Base-by-base conservation (phyloP, 1,139 yeast species). In the Kodamaea plutei region DNA sequence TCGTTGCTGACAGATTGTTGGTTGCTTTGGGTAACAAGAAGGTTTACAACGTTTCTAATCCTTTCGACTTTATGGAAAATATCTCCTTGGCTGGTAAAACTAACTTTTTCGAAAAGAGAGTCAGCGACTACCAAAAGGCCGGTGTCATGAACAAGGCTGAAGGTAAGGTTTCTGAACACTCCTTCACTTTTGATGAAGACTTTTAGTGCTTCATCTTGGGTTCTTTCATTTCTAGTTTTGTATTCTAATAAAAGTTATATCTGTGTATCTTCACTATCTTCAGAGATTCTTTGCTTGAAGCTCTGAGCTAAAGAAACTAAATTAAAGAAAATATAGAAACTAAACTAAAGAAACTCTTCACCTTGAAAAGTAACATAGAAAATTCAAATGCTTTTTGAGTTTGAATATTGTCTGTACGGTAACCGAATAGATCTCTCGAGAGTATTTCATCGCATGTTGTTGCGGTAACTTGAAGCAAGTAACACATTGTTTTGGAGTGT, bases 51-150 rank as follows among this genome's bases (percentile, higher is more conserved):
- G 91, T 74, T 39, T 68, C 84, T 41, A 93, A 91, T 61, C 99
- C 99, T 59, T 91, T 91, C 61, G 97, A 89, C 63, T 91, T 89
- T 58, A 91, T 91, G 98, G 99, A 91, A 69, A 88, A 88, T 70
- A 88, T 88, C 52, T 88, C 97, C 15, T 76, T 91, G 50, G 93
- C 96, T 37, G 98, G 98, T 63, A 91, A 91, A 76, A 89, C 98
- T 49, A 91, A 91, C 72, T 91, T 93, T 77, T 91, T 91, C 57
- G 99, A 91, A 74, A 91, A 91, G 78, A 84, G 97, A 66, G 98
- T 91, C 40, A 84, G 95, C 39, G 99, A 93, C 64, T 93, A 93
- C 69, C 96, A 91, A 69, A 91, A 91, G 72, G 97, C 97, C 35
- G 97, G 97, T 69, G 98, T 91, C 52, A 91, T 91, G 94, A 88